phyloP scores from a whole-genome alignment of 805 yeast species.

The Candida pseudoglaebosa region DNA sequence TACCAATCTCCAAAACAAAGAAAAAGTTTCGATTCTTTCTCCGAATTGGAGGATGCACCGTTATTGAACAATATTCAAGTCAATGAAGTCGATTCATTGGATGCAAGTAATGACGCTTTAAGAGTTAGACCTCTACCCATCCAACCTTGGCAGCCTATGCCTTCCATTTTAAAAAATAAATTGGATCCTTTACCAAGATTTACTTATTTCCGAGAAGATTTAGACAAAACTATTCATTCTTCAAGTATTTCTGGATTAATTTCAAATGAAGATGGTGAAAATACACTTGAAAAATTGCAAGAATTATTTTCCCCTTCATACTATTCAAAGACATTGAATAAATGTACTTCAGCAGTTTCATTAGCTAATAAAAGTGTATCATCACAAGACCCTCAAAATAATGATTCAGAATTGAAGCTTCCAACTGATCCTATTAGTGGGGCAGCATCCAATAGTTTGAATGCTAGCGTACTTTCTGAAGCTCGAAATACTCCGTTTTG shows the following conservation, averaged over 20 bases:
- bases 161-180: slow-evolving; percentile 22
- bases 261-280: slow-evolving; percentile 6
- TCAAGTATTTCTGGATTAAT: slow-evolving; percentile 77
- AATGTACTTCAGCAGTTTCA: slow-evolving; percentile 9
- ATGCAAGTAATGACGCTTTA: slow-evolving; percentile 38
- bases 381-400: not conserved
- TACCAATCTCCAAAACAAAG: not conserved
- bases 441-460: not conserved
- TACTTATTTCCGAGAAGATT: slow-evolving; percentile 88
- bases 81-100: slow-evolving; percentile 28
- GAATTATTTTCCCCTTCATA: slow-evolving; percentile 24
- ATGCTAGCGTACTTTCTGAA: not conserved
- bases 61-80: slow-evolving; percentile 25
- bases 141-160: slow-evolving; percentile 59
- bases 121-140: slow-evolving; percentile 71
- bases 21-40: slow-evolving; percentile 1
- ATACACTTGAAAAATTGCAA: slow-evolving; percentile 11
- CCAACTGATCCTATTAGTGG: not conserved
- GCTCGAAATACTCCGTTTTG: slow-evolving; percentile 45
- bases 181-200: slow-evolving; percentile 43
- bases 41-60: slow-evolving; percentile 13
- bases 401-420: not conserved
- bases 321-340: slow-evolving; percentile 11
- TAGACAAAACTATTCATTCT: slow-evolving; percentile 86
- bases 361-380: not conserved